Percentiles rank a stretch among this genome's conserved stretches.
Evolutionary conservation across 495 filamentous ascomycete species (phyloP).

Genomic region (Podospora anserina): DNA sequence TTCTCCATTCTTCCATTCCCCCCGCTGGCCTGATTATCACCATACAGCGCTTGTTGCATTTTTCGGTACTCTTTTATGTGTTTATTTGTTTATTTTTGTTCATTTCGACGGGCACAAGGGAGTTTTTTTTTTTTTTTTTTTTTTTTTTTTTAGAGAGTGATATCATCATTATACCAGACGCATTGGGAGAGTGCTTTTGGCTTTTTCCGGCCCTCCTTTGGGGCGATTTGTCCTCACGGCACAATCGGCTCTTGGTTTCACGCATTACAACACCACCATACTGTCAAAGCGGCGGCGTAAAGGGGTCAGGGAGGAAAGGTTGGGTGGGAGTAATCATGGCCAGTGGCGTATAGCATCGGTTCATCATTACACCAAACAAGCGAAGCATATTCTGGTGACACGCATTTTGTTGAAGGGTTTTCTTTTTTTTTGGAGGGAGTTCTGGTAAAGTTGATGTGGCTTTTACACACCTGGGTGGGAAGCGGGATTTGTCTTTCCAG

Average conservation of each 20-base stretch:
- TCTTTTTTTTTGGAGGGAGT: constrained; percentile 8
- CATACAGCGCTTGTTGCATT: constrained; percentile 4
- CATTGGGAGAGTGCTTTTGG: constrained; percentile 16
- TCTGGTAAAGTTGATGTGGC: constrained; percentile 15
- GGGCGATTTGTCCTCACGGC: constrained; percentile 28
- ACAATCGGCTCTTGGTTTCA: constrained; percentile 23
- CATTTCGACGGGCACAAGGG: constrained; percentile 15
- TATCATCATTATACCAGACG: constrained; percentile 13
- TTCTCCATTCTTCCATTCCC: background rate
- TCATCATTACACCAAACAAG: constrained; percentile 22
- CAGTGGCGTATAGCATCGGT: constrained; percentile 24
- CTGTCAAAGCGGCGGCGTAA: constrained; percentile 28
- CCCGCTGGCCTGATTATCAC: background rate
- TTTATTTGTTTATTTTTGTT: constrained; percentile 13
- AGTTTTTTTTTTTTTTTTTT: constrained; percentile 23
- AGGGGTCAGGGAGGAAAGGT: constrained; percentile 14
- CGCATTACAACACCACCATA: constrained; percentile 21
- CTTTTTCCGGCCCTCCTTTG: constrained; percentile 24
- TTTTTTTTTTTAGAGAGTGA: constrained; percentile 22
- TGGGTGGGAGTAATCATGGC: constrained; percentile 6
- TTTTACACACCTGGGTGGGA: constrained; percentile 5
- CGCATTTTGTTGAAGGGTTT: constrained; percentile 1
- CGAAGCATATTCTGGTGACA: constrained; percentile 11
- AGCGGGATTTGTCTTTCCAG: constrained; percentile 3
- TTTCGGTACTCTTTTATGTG: background rate